Conservation (phyloP, 768 basidiomycete genomes). For the Amanita inopinata region DNA sequence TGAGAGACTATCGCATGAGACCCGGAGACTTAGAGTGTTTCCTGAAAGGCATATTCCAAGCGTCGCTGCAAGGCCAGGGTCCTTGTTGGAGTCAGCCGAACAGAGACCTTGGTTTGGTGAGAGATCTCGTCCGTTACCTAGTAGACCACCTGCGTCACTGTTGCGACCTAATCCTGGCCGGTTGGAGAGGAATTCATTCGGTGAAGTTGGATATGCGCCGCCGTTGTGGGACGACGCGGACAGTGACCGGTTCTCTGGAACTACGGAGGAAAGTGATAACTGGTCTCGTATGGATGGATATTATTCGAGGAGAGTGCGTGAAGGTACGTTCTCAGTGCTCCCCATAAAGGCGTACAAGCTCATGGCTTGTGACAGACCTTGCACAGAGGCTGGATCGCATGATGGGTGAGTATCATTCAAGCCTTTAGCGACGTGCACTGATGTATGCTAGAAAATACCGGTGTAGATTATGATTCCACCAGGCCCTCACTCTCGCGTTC, state of each 20-base stretch:
- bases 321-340: conserved; percentile 1
- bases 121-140: background rate
- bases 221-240: conserved; percentile 5
- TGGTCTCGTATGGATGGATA: background rate
- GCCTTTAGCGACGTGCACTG: background rate
- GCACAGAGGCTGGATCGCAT: conserved; percentile 6
- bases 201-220: background rate
- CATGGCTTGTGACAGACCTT: conserved; percentile 1
- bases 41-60: background rate
- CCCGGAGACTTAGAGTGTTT: conserved; percentile 2
- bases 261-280: background rate
- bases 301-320: background rate
- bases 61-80: background rate
- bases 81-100: conserved; percentile 2
- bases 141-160: background rate
- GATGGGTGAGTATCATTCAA: background rate
- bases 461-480: background rate
- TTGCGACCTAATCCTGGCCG: background rate
- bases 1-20: background rate
- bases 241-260: conserved; percentile 2
- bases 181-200: background rate
- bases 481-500: conserved; percentile 3
- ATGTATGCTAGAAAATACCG: background rate
- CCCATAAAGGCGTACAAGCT: background rate
- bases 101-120: conserved; percentile 3